These are phyloP conservation scores for Pedinophyceae sp. DNA, from an alignment of 139 green algal genomes.

Conservation along the genomic window DNA sequence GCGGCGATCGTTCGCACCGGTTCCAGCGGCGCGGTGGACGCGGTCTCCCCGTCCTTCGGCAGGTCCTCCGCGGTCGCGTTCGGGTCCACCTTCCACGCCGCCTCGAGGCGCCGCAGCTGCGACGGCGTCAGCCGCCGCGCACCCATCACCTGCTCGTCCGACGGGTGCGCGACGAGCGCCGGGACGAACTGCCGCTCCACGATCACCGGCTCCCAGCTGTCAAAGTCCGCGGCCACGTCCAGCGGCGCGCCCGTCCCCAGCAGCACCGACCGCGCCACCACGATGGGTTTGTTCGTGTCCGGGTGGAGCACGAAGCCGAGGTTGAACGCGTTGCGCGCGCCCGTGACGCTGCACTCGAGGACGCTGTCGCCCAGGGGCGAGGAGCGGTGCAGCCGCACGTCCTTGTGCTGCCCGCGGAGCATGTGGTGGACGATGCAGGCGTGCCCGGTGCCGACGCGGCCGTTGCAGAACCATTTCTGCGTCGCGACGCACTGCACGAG, in stretches of 20 bases:
- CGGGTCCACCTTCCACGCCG: conserved; percentile 75
- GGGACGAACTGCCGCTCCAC: conserved; percentile 68
- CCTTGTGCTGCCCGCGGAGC: conserved; percentile 42
- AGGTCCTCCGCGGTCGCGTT: conserved; percentile 65
- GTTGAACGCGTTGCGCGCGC: conserved; percentile 80
- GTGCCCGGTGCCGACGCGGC: conserved; percentile 39
- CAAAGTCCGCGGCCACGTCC: conserved; percentile 59
- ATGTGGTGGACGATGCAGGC: conserved; percentile 84
- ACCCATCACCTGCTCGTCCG: conserved; percentile 35
- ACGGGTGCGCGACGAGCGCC: conserved; percentile 78
- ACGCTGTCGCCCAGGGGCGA: conserved; percentile 81
- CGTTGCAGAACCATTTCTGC: conserved; percentile 90
- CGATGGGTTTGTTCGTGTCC: conserved; percentile 69
- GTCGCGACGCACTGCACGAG: conserved; percentile 84
- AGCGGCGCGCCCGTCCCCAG: conserved; percentile 49
- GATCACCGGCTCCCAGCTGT: conserved; percentile 86
- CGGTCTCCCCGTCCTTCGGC: no score
- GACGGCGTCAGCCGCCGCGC: conserved; percentile 48
- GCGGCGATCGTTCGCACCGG: no score
- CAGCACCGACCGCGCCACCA: conserved; percentile 70
- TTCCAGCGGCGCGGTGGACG: no score
- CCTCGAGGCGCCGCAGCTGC: conserved; percentile 56
- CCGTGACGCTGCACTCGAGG: conserved; percentile 89
- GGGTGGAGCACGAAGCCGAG: conserved; percentile 94
- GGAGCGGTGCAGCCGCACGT: conserved; percentile 81